Base-by-base conservation (phyloP, 352 stramenopile genomes). In the Peronospora destructor region DNA sequence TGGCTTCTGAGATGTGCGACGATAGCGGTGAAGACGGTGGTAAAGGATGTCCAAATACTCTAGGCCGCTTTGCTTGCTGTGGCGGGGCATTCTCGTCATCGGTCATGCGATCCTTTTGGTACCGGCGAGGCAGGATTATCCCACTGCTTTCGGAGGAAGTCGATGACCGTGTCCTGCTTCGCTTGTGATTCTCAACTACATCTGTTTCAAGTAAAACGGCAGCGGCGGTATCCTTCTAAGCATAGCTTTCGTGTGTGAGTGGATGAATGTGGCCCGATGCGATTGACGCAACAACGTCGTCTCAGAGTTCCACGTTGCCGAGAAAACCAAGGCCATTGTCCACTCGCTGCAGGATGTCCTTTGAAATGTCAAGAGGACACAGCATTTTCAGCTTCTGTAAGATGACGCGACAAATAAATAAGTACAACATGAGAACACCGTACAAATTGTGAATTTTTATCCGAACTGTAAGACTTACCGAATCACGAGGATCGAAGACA, bases 331-430 rank as follows among this genome's bases (percentile, higher is more conserved):
- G 61, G 3, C 65, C 61, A 6, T 74, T 71, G 45, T 84, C 70
- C 3, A 89, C 70, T 21, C 64, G 26, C n/a, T 64, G 46, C 8
- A 87, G 43, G 14, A 91, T 73, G 6, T 80, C 60, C 6, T 62
- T 73, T 1, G 80, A 89, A 6, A 72, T 37, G 11, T 63, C 66
- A 9, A 91, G 63, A 21, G 80, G 76, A 49, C 77, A 81, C 26
- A 91, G 49, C 76, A 91, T 87, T 53, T 85, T 87, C 13, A 88
- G 51, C 51, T 83, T 86, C 80, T 90, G 21, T 30, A 50, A 43
- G 21, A 50, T 42, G 34, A 49, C 32, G 33, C 49, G 10, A 34
- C 11, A 34, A n/a, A 21, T 3, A n/a, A n/a, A 7, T 7, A n/a
- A n/a, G 14, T 34, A 34, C 30, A 34, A n/a, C 30, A 34, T 34